These are phyloP conservation scores for Acacia pycnantha DNA, from an alignment of 331 rosid species.

Conservation along the genomic window DNA sequence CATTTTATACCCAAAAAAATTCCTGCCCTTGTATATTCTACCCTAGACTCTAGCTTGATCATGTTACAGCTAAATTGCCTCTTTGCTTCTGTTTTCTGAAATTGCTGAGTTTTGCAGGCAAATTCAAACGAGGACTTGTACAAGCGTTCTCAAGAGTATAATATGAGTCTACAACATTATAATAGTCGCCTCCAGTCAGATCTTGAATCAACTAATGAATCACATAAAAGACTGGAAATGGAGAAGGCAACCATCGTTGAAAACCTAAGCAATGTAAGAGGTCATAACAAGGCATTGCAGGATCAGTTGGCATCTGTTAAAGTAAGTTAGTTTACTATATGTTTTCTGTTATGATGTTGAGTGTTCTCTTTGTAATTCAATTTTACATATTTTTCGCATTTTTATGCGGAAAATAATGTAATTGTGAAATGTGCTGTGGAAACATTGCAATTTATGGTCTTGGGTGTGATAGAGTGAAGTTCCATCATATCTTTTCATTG, in stretches of 20 bases:
- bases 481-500: not conserved
- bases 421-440: not conserved
- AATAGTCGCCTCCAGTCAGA: slow-evolving; percentile 71
- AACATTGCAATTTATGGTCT: not conserved
- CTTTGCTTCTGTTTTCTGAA: not conserved
- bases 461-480: not conserved
- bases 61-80: not conserved
- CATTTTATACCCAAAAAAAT: not conserved
- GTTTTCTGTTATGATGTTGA: not conserved
- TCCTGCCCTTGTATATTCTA: not conserved
- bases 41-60: not conserved
- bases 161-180: slow-evolving; percentile 80
- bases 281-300: slow-evolving; percentile 76
- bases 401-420: not conserved
- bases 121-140: slow-evolving; percentile 69
- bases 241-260: slow-evolving; percentile 84
- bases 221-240: slow-evolving; percentile 67
- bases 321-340: slow-evolving; percentile 41
- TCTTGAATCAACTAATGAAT: slow-evolving; percentile 56
- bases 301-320: slow-evolving; percentile 66
- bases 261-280: slow-evolving; percentile 71
- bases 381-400: not conserved
- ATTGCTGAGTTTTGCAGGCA: slow-evolving; percentile 52
- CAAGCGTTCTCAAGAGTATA: slow-evolving; percentile 84
- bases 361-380: not conserved